Evolutionary conservation across 2,329 filamentous ascomycete genomes (phyloP), one percentile per base, ranked within the genome.

Genomic region (Hysterium pulicare): DNA sequence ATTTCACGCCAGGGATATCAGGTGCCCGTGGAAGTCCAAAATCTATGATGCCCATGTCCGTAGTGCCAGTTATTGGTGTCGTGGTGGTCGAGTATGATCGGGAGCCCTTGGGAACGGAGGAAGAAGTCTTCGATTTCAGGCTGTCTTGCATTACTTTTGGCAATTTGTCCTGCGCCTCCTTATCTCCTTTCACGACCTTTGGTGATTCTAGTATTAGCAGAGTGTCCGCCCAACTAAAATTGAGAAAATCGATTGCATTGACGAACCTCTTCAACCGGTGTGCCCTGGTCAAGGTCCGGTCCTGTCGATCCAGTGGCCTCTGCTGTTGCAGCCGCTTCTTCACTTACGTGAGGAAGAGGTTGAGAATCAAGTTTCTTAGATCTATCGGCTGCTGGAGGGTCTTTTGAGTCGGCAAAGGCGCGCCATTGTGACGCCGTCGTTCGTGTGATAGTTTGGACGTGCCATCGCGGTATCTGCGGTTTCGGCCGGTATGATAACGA

Each of bases 61-160:
- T 38, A 28, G 30, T 43, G n/a, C 45, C 50, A 9, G 28, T 43
- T 3, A 49, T 50, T 26, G 56, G 53, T 44, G 58, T 62, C 20
- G 56, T 59, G 44, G 52, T 59, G 10, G 81, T 83, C 13, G 80
- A 83, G 61, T 79, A 83, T 4, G 76, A 74, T 37, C 81, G 72
- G 21, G 70, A 70, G 62, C 73, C 59, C 44, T 64, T 61, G 33
- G 68, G 70, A 28, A 61, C 53, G 21, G 61, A 47, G 40, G 56
- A 49, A 47, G 53, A 43, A 58, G 66, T 55, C 46, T 76, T 72
- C 13, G 77, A 64, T 47, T 76, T 74, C 19, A 79, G 64, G 46
- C 78, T 72, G 49, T 85, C 76, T 57, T 83, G 77, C 67, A 87
- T 75, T 19, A 87, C 77, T 62, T 86, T 77, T 8, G 83, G 83